Base-by-base conservation (phyloP, 1,284 basidiomycete species). In the Peniophora sp. region DNA sequence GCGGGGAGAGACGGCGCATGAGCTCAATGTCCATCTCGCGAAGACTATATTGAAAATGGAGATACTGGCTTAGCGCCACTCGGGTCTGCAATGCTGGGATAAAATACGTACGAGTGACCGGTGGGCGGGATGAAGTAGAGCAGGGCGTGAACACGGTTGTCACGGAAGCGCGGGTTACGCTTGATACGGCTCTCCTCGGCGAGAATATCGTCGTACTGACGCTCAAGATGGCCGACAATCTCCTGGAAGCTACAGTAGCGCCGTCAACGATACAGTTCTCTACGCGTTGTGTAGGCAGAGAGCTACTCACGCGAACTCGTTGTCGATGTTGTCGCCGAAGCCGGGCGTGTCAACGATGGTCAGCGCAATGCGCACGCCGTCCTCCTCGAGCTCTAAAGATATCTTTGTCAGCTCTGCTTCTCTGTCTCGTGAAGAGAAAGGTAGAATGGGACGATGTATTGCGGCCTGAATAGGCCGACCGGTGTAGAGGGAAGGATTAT, bases 311-410 rank as follows among this genome's bases (percentile, higher is more conserved):
- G 91, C 88, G 68, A 92, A 93, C 72, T 97, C 95, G 64, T 99
- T 99, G 77, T 99, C 93, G 64, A 99, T 96, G 67, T 96, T 96
- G 72, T 98, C 95, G 48, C 96, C 97, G 61, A 99, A 99, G 47
- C 97, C 97, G 52, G 97, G 97, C 1, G 97, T 99, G 69, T 99
- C 97, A 38, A 99, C 95, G 58, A 99, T 93, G 48, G 97, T 99
- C 58, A 99, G 77, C 24, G 95, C 93, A 65, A 99, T 97, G 59
- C 96, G 89, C 58, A 98, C 91, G 43, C 97, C 97, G 60, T 99
- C 97, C 69, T 99, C 96, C 62, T 99, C 97, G 54, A 99, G 84
- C 70, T 99, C 96, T 93, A 63, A 25, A 43, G 6, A 19, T 16
- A 44, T 23, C 34, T 9, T n/a, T 10, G 23, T 41, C 23, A 49